Evolutionary conservation across 805 yeast genomes (phyloP), one percentile per base, ranked within the genome.

Genomic region (Candida montana): DNA sequence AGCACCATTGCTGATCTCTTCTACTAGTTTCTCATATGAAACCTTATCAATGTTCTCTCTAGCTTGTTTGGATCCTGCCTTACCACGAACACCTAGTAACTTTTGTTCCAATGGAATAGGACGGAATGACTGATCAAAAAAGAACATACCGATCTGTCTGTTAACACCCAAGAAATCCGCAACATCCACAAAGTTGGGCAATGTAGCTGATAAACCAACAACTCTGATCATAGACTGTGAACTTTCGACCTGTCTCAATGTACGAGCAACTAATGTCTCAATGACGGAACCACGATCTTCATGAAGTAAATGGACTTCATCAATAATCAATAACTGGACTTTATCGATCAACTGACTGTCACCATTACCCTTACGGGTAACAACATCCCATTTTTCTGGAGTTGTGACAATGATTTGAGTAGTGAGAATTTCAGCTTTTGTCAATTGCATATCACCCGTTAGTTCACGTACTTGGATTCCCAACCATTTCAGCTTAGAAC

Each of bases 251-350:
- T 90, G 97, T 44, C 99, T 70, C 46, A 90, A 71, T 0, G 99
- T 93, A 63, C 98, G 77, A 0, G 97, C 96, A 3, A 90, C 96
- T 39, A 90, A 68, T 0, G 97, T 89, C 61, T 93, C 99, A 48
- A 93, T 87, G 7, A 93, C 99, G 8, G 97, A 87, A 53, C 99
- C 99, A 68, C 99, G 78, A 42, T 93, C 99, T 74, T 93, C 99
- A 54, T 93, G 98, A 40, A 93, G 71, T 56, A 93, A 68, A 71
- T 93, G 99, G 0, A 93, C 98, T 64, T 93, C 99, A 69, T 93
- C 99, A 46, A 93, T 90, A 45, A 93, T 87, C 43, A 93, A 65
- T 12, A 93, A 65, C 59, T 82, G 86, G 9, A 93, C 95, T 53
- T 88, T 89, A 11, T 84, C 78, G 3, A 87, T 86, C 35, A 90